Conservation (phyloP, 2,329 filamentous ascomycete genomes). For the Monosporascus sp. region DNA sequence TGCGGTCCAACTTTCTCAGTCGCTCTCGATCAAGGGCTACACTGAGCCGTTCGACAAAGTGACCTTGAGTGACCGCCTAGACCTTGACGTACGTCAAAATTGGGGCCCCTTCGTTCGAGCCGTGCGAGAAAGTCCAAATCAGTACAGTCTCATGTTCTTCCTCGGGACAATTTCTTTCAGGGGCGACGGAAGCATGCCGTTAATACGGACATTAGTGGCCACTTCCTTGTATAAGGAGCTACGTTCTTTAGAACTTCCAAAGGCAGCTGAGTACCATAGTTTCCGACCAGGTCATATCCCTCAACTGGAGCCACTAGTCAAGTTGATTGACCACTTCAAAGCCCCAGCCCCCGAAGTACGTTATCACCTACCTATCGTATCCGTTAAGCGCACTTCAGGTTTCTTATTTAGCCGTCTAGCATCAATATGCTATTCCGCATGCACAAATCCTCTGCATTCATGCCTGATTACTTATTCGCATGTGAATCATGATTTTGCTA, state of each 20-base stretch:
- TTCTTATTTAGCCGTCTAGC: too few species aligned
- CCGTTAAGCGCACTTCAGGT: too few species aligned
- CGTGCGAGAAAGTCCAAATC: constrained; percentile 6
- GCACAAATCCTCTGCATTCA: not conserved
- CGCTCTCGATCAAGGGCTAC: constrained; percentile 15
- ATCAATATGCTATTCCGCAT: too few species aligned
- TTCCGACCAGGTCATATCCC: constrained; percentile 31
- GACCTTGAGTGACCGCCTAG: constrained; percentile 17
- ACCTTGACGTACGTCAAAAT: constrained; percentile 14
- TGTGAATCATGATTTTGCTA: constrained; percentile 10
- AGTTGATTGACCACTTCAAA: constrained; percentile 26
- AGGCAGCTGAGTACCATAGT: constrained; percentile 25
- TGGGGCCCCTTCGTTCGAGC: constrained; percentile 21
- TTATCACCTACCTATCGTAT: not conserved
- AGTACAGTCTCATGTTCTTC: constrained; percentile 19
- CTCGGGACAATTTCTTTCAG: constrained; percentile 19
- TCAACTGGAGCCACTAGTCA: constrained; percentile 22
- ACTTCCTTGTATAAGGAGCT: constrained; percentile 37
- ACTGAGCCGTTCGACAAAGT: constrained; percentile 11
- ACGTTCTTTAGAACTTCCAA: constrained; percentile 30
- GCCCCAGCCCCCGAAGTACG: constrained; percentile 17
- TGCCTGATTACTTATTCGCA: constrained; percentile 2
- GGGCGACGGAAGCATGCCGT: constrained; percentile 16
- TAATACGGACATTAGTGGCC: constrained; percentile 31
- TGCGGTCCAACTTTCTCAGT: constrained; percentile 13